phyloP scores from a whole-genome alignment of 768 basidiomycete species.

The Pisolithus orientalis region DNA sequence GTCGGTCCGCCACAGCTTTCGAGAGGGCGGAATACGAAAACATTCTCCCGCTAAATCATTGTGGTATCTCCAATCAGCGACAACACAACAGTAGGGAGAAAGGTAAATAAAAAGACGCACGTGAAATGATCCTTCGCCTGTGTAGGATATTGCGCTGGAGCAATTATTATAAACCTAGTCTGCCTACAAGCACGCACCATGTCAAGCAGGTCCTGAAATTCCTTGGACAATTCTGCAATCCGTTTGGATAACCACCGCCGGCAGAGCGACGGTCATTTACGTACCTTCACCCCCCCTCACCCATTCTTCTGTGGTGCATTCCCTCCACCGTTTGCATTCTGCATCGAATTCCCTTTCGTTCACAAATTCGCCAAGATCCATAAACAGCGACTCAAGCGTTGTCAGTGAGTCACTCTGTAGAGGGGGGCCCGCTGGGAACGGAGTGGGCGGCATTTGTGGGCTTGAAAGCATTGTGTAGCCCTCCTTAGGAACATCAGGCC shows the following conservation, averaged over 20 bases:
- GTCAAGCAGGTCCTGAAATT: constrained; percentile 14
- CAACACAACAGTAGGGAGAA: not conserved
- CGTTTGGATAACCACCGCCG: not conserved
- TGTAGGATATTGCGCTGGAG: not conserved
- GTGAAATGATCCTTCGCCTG: constrained; percentile 25
- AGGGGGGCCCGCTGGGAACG: constrained; percentile 2
- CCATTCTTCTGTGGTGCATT: constrained; percentile 26
- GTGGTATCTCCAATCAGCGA: constrained; percentile 2
- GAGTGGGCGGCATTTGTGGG: constrained; percentile 13
- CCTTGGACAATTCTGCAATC: constrained; percentile 13
- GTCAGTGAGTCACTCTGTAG: constrained; percentile 3
- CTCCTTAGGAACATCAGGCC: constrained; percentile 1
- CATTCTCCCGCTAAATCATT: constrained; percentile 14
- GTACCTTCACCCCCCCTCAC: constrained; percentile 25
- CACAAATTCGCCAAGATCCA: constrained; percentile 14
- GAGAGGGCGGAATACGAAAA: constrained; percentile 13
- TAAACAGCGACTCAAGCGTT: constrained; percentile 13
- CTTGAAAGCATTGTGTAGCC: constrained; percentile 18
- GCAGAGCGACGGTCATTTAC: not conserved
- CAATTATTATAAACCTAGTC: not conserved
- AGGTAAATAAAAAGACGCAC: constrained; percentile 9
- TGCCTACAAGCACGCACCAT: constrained; percentile 11
- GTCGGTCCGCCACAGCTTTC: constrained; percentile 17
- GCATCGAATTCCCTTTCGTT: constrained; percentile 15
- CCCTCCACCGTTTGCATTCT: constrained; percentile 22